Percentiles rank a stretch among this genome's conserved stretches.
These are phyloP conservation scores for Solanum dulcamara DNA, from an alignment of 257 asterid genomes.

Conservation along the genomic window DNA sequence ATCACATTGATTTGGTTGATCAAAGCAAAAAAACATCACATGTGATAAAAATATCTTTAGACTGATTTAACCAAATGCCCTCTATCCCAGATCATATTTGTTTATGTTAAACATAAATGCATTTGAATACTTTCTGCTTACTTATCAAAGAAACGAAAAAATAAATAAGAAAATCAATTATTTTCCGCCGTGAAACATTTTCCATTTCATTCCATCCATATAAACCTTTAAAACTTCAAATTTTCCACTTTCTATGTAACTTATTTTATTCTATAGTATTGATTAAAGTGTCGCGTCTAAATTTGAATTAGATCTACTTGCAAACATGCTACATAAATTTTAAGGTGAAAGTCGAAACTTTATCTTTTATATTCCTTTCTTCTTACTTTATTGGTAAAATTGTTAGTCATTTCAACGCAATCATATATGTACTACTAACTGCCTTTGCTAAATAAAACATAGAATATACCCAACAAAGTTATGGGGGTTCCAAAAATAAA, in stretches of 20 bases:
- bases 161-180: background rate
- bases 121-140: background rate
- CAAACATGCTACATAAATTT: background rate
- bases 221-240: background rate
- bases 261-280: background rate
- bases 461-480: background rate
- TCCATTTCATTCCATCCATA: background rate
- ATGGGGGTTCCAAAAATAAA: constrained; percentile 15
- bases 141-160: background rate
- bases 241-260: background rate
- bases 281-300: background rate
- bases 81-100: background rate
- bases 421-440: background rate
- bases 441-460: background rate
- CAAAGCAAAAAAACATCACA: background rate
- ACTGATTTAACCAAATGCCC: background rate
- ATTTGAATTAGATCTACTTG: background rate
- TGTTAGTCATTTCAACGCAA: background rate
- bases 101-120: background rate
- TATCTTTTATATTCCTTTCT: background rate
- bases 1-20: rapidly evolving
- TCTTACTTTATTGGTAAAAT: background rate
- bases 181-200: background rate
- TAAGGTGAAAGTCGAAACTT: background rate
- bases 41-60: background rate